Percentiles rank a stretch among this genome's conserved stretches.
phyloP scores from a whole-genome alignment of 495 filamentous ascomycete genomes.

The Tuber calosporum region DNA sequence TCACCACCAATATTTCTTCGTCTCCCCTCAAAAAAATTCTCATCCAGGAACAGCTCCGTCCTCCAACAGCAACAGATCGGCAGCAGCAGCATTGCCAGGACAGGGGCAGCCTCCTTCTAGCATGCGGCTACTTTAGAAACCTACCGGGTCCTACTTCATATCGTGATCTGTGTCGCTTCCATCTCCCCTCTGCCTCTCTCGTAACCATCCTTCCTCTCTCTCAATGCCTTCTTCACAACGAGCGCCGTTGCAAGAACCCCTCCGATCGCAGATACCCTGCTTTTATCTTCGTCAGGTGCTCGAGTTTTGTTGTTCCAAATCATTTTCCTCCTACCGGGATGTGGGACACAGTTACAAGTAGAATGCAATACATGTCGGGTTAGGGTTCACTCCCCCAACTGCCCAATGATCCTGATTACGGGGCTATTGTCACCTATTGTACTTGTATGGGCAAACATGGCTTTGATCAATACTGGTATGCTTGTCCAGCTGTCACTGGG shows the following conservation, averaged over 20 bases:
- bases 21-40: not conserved
- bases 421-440: not conserved
- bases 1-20: not conserved
- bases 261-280: not conserved
- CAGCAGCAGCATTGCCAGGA: not conserved
- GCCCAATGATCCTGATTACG: not conserved
- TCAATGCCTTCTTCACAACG: not conserved
- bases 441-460: not conserved
- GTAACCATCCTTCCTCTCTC: not conserved
- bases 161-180: not conserved
- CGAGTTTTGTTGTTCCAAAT: not conserved
- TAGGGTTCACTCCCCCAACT: not conserved
- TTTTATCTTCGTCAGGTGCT: not conserved
- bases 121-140: not conserved
- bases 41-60: not conserved
- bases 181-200: not conserved
- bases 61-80: not conserved
- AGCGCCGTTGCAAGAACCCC: not conserved
- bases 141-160: not conserved
- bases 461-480: not conserved
- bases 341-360: not conserved
- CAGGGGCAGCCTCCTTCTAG: not conserved
- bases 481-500: not conserved
- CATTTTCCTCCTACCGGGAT: not conserved
- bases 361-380: not conserved